These are phyloP conservation scores for Pleurozium schreberi DNA, from an alignment of 225 moss, liverwort and hornwort genomes.

Conservation along the genomic window DNA sequence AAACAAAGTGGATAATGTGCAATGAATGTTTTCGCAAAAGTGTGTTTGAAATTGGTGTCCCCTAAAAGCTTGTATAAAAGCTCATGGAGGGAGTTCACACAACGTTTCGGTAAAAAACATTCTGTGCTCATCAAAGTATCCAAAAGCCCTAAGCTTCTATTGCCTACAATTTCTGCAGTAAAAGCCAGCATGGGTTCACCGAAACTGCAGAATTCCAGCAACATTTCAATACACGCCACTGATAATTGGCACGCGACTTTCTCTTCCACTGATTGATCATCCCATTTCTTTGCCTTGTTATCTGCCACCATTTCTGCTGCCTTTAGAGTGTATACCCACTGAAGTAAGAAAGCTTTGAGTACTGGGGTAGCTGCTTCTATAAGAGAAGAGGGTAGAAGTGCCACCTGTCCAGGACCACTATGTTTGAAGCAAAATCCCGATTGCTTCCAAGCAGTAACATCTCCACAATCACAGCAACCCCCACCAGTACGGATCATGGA, in stretches of 20 bases:
- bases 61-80: slow-evolving; percentile 90
- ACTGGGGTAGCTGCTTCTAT: slow-evolving; percentile 48
- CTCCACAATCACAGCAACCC: slow-evolving; percentile 95
- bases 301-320: slow-evolving; percentile 51
- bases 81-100: slow-evolving; percentile 48
- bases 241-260: slow-evolving; percentile 70
- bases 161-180: slow-evolving; percentile 59
- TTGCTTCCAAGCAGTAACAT: slow-evolving; percentile 83
- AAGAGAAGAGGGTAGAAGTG: slow-evolving; percentile 42
- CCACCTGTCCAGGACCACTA: slow-evolving; percentile 74
- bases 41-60: slow-evolving; percentile 67
- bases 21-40: slow-evolving; percentile 78
- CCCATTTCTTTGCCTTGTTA: slow-evolving; percentile 48
- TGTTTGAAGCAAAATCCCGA: slow-evolving; percentile 74
- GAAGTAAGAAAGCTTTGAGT: slow-evolving; percentile 45
- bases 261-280: slow-evolving; percentile 32
- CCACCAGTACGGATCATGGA: slow-evolving; percentile 79
- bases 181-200: slow-evolving; percentile 82
- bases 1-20: slow-evolving; percentile 62
- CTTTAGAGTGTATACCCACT: slow-evolving; percentile 46
- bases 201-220: slow-evolving; percentile 67
- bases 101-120: slow-evolving; percentile 36
- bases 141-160: slow-evolving; percentile 52
- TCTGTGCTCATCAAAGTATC: slow-evolving; percentile 76
- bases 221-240: slow-evolving; percentile 66